Percentiles rank a stretch among this genome's conserved stretches.
These are phyloP conservation scores for Prunus mira DNA, from an alignment of 306 rosid species.

Conservation along the genomic window DNA sequence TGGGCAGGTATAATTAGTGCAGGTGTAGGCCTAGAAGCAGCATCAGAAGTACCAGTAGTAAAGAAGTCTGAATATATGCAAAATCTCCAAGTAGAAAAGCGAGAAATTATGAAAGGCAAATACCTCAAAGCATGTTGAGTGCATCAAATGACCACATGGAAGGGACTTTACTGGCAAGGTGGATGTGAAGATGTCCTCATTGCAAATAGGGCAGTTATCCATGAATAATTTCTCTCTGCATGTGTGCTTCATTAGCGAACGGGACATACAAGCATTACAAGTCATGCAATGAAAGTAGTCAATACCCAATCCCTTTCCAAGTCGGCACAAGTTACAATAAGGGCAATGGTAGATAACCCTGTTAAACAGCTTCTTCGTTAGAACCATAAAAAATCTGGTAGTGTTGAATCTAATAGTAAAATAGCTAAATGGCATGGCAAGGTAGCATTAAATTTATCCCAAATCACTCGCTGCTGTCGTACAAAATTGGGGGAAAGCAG, in stretches of 20 bases:
- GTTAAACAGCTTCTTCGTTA: conserved; percentile 33
- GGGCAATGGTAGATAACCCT: conserved; percentile 98
- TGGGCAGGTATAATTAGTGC: conserved; percentile 76
- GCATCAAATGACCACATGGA: conserved; percentile 93
- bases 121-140: conserved; percentile 88
- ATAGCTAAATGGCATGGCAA: neutral
- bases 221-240: conserved; percentile 87
- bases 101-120: conserved; percentile 7
- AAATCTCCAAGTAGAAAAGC: neutral
- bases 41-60: conserved; percentile 23
- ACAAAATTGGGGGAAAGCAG: neutral
- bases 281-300: conserved; percentile 96
- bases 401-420: neutral
- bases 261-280: conserved; percentile 95
- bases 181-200: conserved; percentile 87
- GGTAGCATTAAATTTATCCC: neutral
- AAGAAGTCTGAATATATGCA: conserved; percentile 22
- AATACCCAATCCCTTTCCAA: conserved; percentile 91
- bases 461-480: neutral
- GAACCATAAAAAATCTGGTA: conserved; percentile 23
- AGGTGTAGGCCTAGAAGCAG: conserved; percentile 72
- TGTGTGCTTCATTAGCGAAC: conserved; percentile 56
- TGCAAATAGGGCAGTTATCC: conserved; percentile 93
- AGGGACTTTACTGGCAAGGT: conserved; percentile 75
- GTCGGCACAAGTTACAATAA: conserved; percentile 87